Evolutionary conservation across 2,329 filamentous ascomycete species (phyloP).

Genomic region (Scedosporium dehoogii): DNA sequence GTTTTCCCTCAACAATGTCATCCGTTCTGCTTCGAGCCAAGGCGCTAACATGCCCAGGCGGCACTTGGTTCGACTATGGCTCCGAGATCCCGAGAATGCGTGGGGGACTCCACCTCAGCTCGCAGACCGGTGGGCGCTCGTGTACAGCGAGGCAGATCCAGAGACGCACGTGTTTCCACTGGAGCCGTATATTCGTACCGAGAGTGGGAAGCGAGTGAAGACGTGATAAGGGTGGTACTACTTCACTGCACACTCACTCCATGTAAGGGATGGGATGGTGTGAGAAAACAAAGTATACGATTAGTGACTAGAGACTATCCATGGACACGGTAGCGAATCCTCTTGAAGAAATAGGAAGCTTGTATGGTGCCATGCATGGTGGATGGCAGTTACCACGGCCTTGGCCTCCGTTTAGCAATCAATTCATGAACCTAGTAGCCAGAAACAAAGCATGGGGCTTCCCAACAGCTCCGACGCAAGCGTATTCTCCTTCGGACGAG

Average conservation of each 20-base stretch:
- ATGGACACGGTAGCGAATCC: neutral
- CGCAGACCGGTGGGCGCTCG: conserved; percentile 36
- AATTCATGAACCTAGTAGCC: too few species aligned
- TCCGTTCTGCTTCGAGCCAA: neutral
- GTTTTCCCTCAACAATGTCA: neutral
- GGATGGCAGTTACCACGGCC: neutral
- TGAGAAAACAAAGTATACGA: too few species aligned
- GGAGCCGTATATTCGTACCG: conserved; percentile 27
- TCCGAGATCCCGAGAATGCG: conserved; percentile 36
- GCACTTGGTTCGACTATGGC: conserved; percentile 39
- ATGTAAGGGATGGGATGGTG: neutral
- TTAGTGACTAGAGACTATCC: neutral
- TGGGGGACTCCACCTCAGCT: conserved; percentile 36
- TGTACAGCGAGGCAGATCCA: conserved; percentile 40
- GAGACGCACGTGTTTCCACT: conserved; percentile 46
- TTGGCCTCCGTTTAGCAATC: neutral
- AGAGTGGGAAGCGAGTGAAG: neutral
- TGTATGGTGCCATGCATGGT: neutral
- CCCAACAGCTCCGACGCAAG: too few species aligned
- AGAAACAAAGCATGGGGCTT: too few species aligned
- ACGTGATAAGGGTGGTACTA: neutral
- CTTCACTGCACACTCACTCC: neutral
- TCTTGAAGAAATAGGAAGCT: neutral
- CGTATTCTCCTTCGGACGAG: too few species aligned
- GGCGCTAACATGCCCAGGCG: neutral